phyloP scores from a whole-genome alignment of 331 rosid species.

The Arachis monticola region DNA sequence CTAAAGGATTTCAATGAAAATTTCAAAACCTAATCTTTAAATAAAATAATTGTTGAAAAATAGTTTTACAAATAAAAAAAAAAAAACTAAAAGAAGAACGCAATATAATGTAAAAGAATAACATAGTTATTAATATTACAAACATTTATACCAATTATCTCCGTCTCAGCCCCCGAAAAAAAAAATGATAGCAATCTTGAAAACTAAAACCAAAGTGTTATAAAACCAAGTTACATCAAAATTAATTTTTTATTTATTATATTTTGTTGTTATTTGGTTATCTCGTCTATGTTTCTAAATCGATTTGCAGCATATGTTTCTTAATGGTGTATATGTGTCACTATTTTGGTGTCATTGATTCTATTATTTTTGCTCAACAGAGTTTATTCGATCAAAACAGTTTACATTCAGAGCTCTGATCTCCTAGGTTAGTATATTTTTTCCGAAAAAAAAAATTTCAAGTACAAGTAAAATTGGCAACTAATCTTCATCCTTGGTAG shows the following conservation, averaged over 20 bases:
- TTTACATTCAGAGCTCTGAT: neutral
- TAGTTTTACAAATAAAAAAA: too few relatives aligned
- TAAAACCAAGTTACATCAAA: conserved; percentile 2
- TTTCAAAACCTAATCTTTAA: too few relatives aligned
- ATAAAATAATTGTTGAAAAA: too few relatives aligned
- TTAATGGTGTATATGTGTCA: neutral
- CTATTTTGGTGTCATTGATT: neutral
- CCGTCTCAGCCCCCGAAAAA: neutral
- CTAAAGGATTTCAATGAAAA: too few relatives aligned
- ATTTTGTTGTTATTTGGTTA: neutral
- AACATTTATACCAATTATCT: neutral
- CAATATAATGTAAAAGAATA: neutral
- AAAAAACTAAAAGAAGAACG: neutral
- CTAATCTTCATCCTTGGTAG: neutral
- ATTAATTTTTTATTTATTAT: neutral
- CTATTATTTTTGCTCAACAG: neutral
- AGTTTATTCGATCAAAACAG: neutral
- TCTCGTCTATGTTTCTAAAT: neutral
- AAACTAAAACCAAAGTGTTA: neutral
- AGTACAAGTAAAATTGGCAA: neutral
- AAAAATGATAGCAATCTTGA: neutral
- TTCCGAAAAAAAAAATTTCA: neutral
- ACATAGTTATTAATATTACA: neutral
- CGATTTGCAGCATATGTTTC: neutral
- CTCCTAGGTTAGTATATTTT: neutral